Evolutionary conservation across 495 filamentous ascomycete genomes (phyloP).

Genomic region (Xylaria bambusicola): DNA sequence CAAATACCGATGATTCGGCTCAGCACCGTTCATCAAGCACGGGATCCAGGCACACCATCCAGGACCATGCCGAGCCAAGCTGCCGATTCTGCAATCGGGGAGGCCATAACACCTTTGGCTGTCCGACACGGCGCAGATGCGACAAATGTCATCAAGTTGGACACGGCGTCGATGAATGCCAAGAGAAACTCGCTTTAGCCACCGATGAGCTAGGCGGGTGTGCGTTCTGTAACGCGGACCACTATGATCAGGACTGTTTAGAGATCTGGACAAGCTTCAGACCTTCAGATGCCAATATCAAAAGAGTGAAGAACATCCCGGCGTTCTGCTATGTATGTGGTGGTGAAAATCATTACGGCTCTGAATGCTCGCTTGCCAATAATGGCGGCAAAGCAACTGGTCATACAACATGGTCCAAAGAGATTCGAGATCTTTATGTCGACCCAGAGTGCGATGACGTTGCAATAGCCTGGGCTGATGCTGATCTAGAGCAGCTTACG

Average conservation of each 20-base stretch:
- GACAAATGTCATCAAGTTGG: conserved; percentile 43
- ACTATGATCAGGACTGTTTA: conserved; percentile 35
- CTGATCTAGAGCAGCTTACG: conserved; percentile 8
- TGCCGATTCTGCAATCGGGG: conserved; percentile 40
- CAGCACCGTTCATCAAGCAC: conserved; percentile 43
- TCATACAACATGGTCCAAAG: conserved; percentile 36
- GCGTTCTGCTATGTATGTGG: conserved; percentile 48
- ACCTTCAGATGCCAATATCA: conserved; percentile 19
- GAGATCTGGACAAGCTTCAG: conserved; percentile 44
- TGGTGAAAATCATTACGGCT: conserved; percentile 37
- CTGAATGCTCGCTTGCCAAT: conserved; percentile 35
- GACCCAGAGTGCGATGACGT: conserved; percentile 34
- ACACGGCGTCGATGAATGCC: conserved; percentile 32
- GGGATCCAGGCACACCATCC: conserved; percentile 33
- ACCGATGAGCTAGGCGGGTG: conserved; percentile 37
- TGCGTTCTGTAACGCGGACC: conserved; percentile 36
- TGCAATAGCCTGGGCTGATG: conserved; percentile 30
- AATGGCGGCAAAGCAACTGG: conserved; percentile 20
- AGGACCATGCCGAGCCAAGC: conserved; percentile 31
- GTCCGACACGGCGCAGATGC: conserved; percentile 41
- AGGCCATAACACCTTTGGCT: conserved; percentile 36
- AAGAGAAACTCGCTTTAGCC: conserved; percentile 38
- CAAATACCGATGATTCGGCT: conserved; percentile 30
- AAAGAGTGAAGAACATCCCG: conserved; percentile 41
- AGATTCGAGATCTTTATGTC: conserved; percentile 36